A percentile compares a stretch with the other conserved stretches of the same genome.
Evolutionary conservation across 2,329 filamentous ascomycete species (phyloP).

Genomic region (Juglanconis juglandina): DNA sequence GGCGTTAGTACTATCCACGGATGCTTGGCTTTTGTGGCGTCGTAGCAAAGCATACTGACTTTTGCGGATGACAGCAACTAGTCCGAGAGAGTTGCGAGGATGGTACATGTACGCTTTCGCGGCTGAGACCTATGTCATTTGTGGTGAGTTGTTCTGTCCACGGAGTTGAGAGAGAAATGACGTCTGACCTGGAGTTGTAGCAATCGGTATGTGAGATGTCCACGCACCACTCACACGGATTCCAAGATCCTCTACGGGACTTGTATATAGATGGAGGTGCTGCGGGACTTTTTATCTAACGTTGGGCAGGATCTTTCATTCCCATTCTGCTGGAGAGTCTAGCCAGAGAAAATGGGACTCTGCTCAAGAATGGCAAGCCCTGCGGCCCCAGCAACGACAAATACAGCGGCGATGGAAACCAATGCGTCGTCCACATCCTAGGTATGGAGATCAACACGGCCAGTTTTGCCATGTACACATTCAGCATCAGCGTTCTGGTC

Average conservation of each 20-base stretch:
- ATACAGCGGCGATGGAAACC: conserved; percentile 43
- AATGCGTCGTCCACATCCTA: conserved; percentile 80
- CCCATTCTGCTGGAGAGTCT: conserved; percentile 93
- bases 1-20: conserved; percentile 36
- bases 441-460: conserved; percentile 90
- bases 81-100: conserved; percentile 78
- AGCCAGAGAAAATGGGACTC: conserved; percentile 84
- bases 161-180: neutral
- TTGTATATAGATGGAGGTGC: neutral
- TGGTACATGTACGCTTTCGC: conserved; percentile 98
- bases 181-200: conserved; percentile 17
- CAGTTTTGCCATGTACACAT: conserved; percentile 96
- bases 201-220: conserved; percentile 26
- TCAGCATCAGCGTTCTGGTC: conserved; percentile 84
- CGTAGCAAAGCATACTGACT: neutral
- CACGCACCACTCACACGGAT: neutral
- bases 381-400: conserved; percentile 66
- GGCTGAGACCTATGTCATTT: conserved; percentile 93
- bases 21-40: neutral
- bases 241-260: conserved; percentile 11
- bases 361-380: conserved; percentile 72
- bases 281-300: conserved; percentile 18
- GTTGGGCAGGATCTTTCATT: conserved; percentile 74
- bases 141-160: conserved; percentile 57
- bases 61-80: conserved; percentile 54